A percentile compares a stretch with the other conserved stretches of the same genome.
phyloP scores from a whole-genome alignment of 2,329 filamentous ascomycete species.

The Fusarium secorum region DNA sequence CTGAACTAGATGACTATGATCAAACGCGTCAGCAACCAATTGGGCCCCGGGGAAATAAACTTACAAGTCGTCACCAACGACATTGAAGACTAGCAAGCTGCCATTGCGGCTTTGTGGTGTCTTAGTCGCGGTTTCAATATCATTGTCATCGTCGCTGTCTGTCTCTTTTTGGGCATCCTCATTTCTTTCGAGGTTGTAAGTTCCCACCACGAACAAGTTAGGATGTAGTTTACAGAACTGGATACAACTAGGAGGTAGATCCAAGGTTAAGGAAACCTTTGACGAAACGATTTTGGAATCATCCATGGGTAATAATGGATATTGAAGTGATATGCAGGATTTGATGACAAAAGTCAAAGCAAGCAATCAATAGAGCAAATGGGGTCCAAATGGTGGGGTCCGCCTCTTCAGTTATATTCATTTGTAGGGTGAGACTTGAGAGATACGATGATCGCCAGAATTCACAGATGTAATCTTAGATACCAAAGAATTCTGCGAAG shows the following conservation, averaged over 20 bases:
- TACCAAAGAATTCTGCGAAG: not conserved
- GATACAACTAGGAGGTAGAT: conserved; percentile 79
- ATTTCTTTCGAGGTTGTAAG: conserved; percentile 75
- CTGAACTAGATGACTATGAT: conserved; percentile 62
- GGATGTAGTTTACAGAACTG: conserved; percentile 72
- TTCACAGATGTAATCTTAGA: not conserved
- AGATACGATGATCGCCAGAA: not conserved
- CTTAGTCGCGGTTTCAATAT: conserved; percentile 35
- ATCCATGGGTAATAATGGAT: conserved; percentile 32
- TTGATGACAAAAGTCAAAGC: conserved; percentile 4
- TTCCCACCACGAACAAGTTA: conserved; percentile 79
- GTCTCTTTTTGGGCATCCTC: conserved; percentile 42
- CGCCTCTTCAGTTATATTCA: not conserved
- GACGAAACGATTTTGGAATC: conserved; percentile 48
- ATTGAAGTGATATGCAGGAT: not conserved
- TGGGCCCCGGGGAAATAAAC: conserved; percentile 39
- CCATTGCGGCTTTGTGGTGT: conserved; percentile 73
- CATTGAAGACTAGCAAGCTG: conserved; percentile 72
- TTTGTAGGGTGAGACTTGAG: not conserved
- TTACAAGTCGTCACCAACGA: conserved; percentile 65
- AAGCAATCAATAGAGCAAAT: conserved; percentile 8
- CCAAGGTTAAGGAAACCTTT: conserved; percentile 60
- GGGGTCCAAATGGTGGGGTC: conserved; percentile 29
- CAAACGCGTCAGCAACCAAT: conserved; percentile 12
- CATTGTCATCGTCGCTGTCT: conserved; percentile 36